Evolutionary conservation across 805 yeast species (phyloP).

Genomic region (Ogataea naganishii): DNA sequence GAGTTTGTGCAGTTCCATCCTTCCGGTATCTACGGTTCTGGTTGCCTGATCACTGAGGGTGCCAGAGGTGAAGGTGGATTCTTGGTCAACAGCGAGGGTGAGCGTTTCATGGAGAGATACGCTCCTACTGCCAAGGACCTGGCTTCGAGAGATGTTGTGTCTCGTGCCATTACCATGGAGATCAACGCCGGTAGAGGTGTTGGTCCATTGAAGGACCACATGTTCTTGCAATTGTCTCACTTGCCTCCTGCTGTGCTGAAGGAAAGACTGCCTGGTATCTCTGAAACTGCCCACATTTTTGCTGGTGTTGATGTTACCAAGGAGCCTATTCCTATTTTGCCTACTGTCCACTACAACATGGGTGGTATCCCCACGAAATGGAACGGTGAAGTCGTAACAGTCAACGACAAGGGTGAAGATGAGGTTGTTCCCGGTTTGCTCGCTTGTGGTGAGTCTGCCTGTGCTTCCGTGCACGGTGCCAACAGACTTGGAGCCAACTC

Average conservation of each 20-base stretch:
- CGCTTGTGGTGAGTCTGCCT: constrained; percentile 99
- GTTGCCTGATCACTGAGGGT: constrained; percentile 98
- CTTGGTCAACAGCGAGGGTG: constrained; percentile 94
- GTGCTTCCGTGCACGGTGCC: constrained; percentile 99
- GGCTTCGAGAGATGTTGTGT: constrained; percentile 97
- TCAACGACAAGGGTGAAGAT: constrained; percentile 84
- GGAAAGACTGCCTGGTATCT: constrained; percentile 98
- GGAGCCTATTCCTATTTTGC: constrained; percentile 97
- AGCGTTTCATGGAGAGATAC: constrained; percentile 98
- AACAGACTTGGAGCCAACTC: constrained; percentile 99
- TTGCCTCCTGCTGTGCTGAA: constrained; percentile 85
- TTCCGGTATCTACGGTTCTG: constrained; percentile 98
- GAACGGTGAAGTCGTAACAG: constrained; percentile 87
- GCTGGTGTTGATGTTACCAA: constrained; percentile 99
- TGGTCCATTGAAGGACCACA: constrained; percentile 92
- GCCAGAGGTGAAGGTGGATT: constrained; percentile 99
- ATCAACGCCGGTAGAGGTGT: constrained; percentile 99
- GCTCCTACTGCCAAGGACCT: constrained; percentile 98
- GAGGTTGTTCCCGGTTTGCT: constrained; percentile 83
- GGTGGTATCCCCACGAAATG: constrained; percentile 99
- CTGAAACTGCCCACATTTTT: constrained; percentile 95
- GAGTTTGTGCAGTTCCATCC: constrained; percentile 99
- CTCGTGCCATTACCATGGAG: constrained; percentile 97
- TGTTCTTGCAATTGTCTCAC: constrained; percentile 88
- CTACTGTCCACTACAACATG: constrained; percentile 99